Percentiles rank a stretch among this genome's conserved stretches.
These are phyloP conservation scores for Mycena vitilis DNA, from an alignment of 768 basidiomycete species.

Conservation along the genomic window DNA sequence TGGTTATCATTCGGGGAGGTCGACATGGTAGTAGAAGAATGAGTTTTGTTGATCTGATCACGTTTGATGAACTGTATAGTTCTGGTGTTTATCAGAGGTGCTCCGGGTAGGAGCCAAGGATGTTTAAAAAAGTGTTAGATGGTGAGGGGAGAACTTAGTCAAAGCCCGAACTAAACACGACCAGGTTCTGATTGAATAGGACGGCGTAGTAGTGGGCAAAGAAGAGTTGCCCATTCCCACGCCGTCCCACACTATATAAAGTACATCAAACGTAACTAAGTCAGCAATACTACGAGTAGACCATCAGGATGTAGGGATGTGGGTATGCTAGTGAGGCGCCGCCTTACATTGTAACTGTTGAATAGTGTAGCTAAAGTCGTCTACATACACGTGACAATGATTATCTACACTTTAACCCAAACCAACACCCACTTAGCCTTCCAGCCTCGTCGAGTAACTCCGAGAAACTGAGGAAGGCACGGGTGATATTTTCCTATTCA, in stretches of 20 bases:
- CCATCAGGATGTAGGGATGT: too few species aligned
- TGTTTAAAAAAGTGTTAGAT: neutral
- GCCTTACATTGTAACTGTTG: too few species aligned
- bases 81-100: neutral
- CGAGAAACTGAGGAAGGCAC: too few species aligned
- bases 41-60: neutral
- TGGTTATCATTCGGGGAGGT: neutral
- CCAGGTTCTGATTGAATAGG: neutral
- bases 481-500: too few species aligned
- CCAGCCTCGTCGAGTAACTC: too few species aligned
- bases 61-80: slow-evolving; percentile 1
- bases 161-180: neutral
- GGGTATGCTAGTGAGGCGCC: too few species aligned
- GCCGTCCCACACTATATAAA: neutral
- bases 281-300: neutral
- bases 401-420: too few species aligned
- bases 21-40: neutral
- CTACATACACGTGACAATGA: too few species aligned
- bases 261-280: neutral
- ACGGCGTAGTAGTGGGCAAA: neutral
- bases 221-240: neutral
- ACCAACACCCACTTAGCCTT: too few species aligned
- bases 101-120: neutral
- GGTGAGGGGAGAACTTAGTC: neutral
- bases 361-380: too few species aligned